Base-by-base conservation (phyloP, 495 filamentous ascomycete genomes). In the Parathielavia appendiculata region DNA sequence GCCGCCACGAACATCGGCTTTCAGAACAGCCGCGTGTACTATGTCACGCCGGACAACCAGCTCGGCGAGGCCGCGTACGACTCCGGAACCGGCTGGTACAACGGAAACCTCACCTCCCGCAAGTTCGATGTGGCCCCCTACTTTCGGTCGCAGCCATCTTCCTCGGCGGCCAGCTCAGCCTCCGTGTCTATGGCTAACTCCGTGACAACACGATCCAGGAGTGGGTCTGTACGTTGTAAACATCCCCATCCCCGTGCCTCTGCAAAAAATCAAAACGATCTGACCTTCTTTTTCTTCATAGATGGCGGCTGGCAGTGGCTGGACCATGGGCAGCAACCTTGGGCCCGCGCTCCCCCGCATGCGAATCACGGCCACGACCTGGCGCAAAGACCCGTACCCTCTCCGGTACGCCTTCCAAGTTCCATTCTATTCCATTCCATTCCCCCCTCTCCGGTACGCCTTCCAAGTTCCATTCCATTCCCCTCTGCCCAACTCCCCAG, bases 171-270 rank as follows among this genome's bases (percentile, higher is more conserved):
- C 32, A 36, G 32, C 47, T 32, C 26, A 56, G 47, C 26, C n/a
- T 56, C 44, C 43, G 32, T 19, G 34, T 40, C 17, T 40, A 26
- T 19, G 17, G 17, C 36, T 45, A 57, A 45, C 17, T 57, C 34
- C 32, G 35, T 6, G 36, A 57, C 36, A 47, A 57, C 45, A 49
- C 44, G 0, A 57, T 57, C 23, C 54, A 50, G 55, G 55, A 57
- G 22, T 57, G 17, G 9, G 11, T n/a, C 34, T 57, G 55, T 50
- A 57, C n/a, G 54, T 56, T 22, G 12, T 8, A 35, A 5, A 30
- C 26, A 6, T 30, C 26, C 34, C 8, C 10, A 51, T 26, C 32
- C 11, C 14, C 16, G 0, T 8, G 11, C 38, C 10, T 26, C 17
- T 40, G 20, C 8, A 41, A 40, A 5, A 17, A 7, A 40, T 6